Conservation (phyloP, 768 basidiomycete genomes). For the Tylopilus cervinicoccineus region DNA sequence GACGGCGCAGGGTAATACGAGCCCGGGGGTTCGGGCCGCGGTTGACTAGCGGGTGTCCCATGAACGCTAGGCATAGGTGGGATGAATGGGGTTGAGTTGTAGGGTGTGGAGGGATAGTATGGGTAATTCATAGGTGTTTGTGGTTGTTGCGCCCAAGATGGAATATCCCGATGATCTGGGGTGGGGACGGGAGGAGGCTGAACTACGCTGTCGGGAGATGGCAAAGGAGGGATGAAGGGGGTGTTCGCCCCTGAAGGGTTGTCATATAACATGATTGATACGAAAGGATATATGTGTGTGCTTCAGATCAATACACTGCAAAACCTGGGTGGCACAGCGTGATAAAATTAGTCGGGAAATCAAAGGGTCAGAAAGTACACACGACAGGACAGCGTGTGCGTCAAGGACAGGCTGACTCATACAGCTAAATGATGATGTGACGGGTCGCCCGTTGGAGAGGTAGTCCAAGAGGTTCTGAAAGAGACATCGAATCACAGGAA, state of each 20-base stretch:
- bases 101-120: constrained; percentile 37
- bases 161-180: constrained; percentile 24
- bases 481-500: constrained; percentile 4
- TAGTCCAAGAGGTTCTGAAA: constrained; percentile 5
- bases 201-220: constrained; percentile 31
- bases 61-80: constrained; percentile 31
- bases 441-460: background rate
- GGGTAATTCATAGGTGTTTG: constrained; percentile 36
- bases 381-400: constrained; percentile 9
- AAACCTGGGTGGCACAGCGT: constrained; percentile 13
- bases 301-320: constrained; percentile 22
- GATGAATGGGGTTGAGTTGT: constrained; percentile 36
- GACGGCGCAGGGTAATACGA: constrained; percentile 32
- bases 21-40: constrained; percentile 25
- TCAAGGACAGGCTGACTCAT: constrained; percentile 13
- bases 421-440: constrained; percentile 6
- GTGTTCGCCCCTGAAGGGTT: constrained; percentile 30
- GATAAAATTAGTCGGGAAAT: constrained; percentile 6
- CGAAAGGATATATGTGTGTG: constrained; percentile 22
- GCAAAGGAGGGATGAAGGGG: constrained; percentile 39
- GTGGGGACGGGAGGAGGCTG: constrained; percentile 36
- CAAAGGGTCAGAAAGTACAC: constrained; percentile 5
- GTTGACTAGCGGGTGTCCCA: constrained; percentile 20
- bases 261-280: constrained; percentile 26
- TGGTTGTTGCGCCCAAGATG: constrained; percentile 33